phyloP scores from a whole-genome alignment of 1,284 basidiomycete genomes.

The Malassezia caprae region DNA sequence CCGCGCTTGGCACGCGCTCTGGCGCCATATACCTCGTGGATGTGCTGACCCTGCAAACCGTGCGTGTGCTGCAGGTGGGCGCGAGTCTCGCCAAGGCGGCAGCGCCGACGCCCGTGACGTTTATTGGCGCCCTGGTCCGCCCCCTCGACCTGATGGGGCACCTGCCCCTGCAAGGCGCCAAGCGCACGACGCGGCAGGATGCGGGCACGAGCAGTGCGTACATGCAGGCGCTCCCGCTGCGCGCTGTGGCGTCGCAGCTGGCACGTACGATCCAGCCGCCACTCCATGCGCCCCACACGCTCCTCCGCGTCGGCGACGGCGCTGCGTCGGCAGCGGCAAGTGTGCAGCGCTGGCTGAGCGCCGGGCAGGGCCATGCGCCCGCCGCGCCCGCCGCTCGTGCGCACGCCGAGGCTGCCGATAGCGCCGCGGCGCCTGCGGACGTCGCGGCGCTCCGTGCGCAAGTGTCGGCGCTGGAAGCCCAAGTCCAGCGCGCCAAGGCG shows the following conservation, averaged over 20 bases:
- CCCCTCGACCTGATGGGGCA: constrained; percentile 25
- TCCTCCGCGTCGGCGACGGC: constrained; percentile 5
- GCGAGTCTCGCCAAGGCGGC: constrained; percentile 20
- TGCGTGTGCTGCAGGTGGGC: constrained; percentile 56
- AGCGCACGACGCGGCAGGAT: constrained; percentile 2
- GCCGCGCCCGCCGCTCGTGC: not conserved
- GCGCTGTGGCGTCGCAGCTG: constrained; percentile 4
- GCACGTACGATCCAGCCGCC: constrained; percentile 1
- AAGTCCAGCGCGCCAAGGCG: constrained; percentile 31
- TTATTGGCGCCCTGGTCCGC: constrained; percentile 20
- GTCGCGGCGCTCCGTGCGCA: constrained; percentile 5
- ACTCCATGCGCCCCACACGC: not conserved
- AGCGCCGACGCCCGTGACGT: constrained; percentile 25
- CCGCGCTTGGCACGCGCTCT: constrained; percentile 40
- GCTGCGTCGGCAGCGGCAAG: not conserved
- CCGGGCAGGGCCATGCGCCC: not conserved
- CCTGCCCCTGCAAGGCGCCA: constrained; percentile 15
- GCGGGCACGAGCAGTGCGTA: constrained; percentile 6
- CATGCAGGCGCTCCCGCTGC: constrained; percentile 6
- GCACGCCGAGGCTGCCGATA: not conserved
- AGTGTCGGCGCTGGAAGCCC: constrained; percentile 21
- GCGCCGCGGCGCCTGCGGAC: constrained; percentile 1
- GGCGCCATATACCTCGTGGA: constrained; percentile 72
- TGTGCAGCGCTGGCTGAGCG: constrained; percentile 1
- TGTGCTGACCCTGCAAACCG: constrained; percentile 74